Evolutionary conservation across 1,284 basidiomycete genomes (phyloP), one percentile per base, ranked within the genome.

Genomic region (Mycena citricolor): DNA sequence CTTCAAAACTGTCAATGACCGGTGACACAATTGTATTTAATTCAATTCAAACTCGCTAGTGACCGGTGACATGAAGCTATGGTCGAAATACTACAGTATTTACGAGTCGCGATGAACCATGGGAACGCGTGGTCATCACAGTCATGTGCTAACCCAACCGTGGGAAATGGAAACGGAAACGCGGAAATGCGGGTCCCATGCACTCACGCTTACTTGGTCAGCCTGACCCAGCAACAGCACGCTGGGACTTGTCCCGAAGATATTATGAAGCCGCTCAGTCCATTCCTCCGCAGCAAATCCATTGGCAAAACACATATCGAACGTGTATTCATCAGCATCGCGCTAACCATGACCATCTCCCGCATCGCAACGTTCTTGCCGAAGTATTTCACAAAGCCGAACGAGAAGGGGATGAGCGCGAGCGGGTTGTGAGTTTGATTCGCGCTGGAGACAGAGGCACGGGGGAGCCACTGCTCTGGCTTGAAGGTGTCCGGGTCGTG

Each of bases 331-430:
- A 46, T 20, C 23, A 60, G 55, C 8, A 57, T 32, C 10, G 57
- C 54, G 5, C 61, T 43, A 2, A 63, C 52, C 49, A 62, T 59
- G 36, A 65, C 54, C 52, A 69, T 54, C 44, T 63, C 61, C 31
- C 53, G 55, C 35, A 59, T 49, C 4, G 69, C 70, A 14, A 71
- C 42, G n/a, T 53, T 54, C 40, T 64, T 63, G 1, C 68, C 70
- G 6, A 64, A 62, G 42, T 69, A 72, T 42, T 65, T 67, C 5
- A 63, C 61, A 11, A 65, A 63, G 1, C 70, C 70, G 37, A 53
- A 47, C 8, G 65, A 69, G 55, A 70, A 72, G 1, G 70, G 68
- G 21, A 72, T 64, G 43, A 67, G 71, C 2, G 69, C 68, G 5
- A 47, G 51, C 11, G 50, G 42, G 19, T 64, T 55, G 30, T 60